phyloP scores from a whole-genome alignment of 2,329 filamentous ascomycete genomes.

The Ophiostoma pallidulum region DNA sequence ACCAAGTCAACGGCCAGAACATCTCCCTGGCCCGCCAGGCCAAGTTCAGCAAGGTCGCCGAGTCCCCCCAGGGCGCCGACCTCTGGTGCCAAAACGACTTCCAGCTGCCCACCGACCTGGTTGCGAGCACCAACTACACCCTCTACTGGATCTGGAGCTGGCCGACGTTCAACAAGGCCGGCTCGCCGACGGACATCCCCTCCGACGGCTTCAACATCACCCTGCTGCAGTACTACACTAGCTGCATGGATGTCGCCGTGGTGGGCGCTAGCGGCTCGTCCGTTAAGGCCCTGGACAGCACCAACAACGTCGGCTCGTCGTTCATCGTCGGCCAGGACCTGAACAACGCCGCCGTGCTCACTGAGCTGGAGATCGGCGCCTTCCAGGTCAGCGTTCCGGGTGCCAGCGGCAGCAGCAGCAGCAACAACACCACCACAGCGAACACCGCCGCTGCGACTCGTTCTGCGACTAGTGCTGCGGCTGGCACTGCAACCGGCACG shows the following conservation, averaged over 20 bases:
- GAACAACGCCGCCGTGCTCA: constrained; percentile 34
- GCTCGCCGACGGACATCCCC: constrained; percentile 22
- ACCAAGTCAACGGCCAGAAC: constrained; percentile 56
- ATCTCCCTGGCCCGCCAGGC: constrained; percentile 52
- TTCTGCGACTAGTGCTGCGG: constrained; percentile 10
- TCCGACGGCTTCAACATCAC: constrained; percentile 26
- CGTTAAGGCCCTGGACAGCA: constrained; percentile 6
- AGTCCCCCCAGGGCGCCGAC: constrained; percentile 45
- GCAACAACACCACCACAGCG: constrained; percentile 6
- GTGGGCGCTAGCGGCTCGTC: neutral
- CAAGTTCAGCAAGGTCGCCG: constrained; percentile 40
- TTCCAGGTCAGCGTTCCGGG: constrained; percentile 34
- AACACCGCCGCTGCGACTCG: constrained; percentile 15
- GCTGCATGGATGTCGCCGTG: constrained; percentile 33
- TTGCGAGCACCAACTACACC: constrained; percentile 59
- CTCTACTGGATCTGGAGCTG: constrained; percentile 98
- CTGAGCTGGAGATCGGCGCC: constrained; percentile 33
- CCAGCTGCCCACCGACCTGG: constrained; percentile 57
- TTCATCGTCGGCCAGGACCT: constrained; percentile 32
- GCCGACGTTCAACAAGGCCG: constrained; percentile 47
- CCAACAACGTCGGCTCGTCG: constrained; percentile 14
- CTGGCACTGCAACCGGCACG: neutral
- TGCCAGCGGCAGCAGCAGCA: neutral
- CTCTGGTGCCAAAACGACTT: constrained; percentile 77
- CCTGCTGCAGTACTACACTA: constrained; percentile 30